A percentile compares a stretch with the other conserved stretches of the same genome.
These are phyloP conservation scores for Fraxinus excelsior DNA, from an alignment of 257 asterid species.

Conservation along the genomic window DNA sequence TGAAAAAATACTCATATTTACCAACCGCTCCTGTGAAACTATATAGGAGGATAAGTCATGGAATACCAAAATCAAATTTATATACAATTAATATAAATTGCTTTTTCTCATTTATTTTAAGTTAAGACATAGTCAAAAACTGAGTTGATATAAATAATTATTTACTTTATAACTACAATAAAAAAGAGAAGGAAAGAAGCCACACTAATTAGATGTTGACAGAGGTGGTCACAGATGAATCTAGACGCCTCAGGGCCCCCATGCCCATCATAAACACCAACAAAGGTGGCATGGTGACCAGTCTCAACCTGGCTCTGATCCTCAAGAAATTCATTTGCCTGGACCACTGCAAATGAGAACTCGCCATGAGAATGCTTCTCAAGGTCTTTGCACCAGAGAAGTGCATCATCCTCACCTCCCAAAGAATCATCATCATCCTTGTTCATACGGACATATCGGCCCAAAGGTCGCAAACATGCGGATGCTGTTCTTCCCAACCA, in stretches of 20 bases:
- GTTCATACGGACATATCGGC: slow-evolving; percentile 77
- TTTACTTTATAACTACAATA: neutral
- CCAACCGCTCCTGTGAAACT: neutral
- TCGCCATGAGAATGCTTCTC: slow-evolving; percentile 77
- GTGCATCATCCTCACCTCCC: slow-evolving; percentile 56
- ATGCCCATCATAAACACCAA: slow-evolving; percentile 89
- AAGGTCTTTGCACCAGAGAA: slow-evolving; percentile 79
- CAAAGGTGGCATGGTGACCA: slow-evolving; percentile 59
- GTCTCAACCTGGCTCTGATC: slow-evolving; percentile 84
- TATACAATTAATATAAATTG: neutral
- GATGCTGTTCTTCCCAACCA: slow-evolving; percentile 58
- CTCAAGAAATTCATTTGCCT: slow-evolving; percentile 67
- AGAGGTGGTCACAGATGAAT: slow-evolving; percentile 60
- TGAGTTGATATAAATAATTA: neutral
- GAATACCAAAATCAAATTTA: neutral
- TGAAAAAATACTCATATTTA: neutral
- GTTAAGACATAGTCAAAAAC: neutral
- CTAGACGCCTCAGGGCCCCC: slow-evolving; percentile 75
- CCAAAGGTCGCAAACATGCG: slow-evolving; percentile 63
- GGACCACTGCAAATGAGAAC: slow-evolving; percentile 71
- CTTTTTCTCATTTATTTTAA: neutral
- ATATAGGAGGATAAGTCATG: neutral
- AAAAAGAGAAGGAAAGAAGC: slow-evolving; percentile 12
- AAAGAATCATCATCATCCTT: slow-evolving; percentile 53
- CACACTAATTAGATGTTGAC: slow-evolving; percentile 61